Percentiles rank a stretch among this genome's conserved stretches.
These are phyloP conservation scores for Lipomyces lipofer DNA, from an alignment of 805 yeast species.

Conservation along the genomic window DNA sequence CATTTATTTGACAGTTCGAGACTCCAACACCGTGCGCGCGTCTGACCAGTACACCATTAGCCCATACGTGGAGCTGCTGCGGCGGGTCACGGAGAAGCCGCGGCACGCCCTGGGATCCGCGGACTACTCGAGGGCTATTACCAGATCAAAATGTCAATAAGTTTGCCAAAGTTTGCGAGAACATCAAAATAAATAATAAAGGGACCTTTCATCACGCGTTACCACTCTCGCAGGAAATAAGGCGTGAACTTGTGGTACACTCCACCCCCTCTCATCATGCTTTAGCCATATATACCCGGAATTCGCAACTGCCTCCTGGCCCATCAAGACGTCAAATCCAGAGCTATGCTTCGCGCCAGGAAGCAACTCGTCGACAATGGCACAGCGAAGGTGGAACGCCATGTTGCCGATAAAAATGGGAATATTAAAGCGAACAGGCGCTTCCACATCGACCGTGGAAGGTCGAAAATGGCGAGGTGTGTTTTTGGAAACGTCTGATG, in stretches of 20 bases:
- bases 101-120: too few species aligned
- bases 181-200: not conserved
- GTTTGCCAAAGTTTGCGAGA: not conserved
- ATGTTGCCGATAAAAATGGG: not conserved
- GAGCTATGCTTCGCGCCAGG: slow-evolving; percentile 8
- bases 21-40: not conserved
- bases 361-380: slow-evolving; percentile 14
- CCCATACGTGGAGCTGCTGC: slow-evolving; percentile 7
- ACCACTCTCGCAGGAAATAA: slow-evolving; percentile 2
- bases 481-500: not conserved
- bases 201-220: not conserved
- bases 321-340: slow-evolving; percentile 16
- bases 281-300: slow-evolving; percentile 12
- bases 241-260: slow-evolving; percentile 1
- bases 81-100: not conserved
- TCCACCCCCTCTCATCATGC: slow-evolving; percentile 12
- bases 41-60: slow-evolving; percentile 1
- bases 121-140: not conserved
- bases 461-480: not conserved
- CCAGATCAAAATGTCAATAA: not conserved
- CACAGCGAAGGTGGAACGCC: slow-evolving; percentile 3
- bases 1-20: slow-evolving; percentile 1
- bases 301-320: slow-evolving; percentile 3
- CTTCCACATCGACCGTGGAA: not conserved
- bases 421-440: not conserved